Base-by-base conservation (phyloP, 345 rosid genomes). In the Eucalyptus pauciflora region DNA sequence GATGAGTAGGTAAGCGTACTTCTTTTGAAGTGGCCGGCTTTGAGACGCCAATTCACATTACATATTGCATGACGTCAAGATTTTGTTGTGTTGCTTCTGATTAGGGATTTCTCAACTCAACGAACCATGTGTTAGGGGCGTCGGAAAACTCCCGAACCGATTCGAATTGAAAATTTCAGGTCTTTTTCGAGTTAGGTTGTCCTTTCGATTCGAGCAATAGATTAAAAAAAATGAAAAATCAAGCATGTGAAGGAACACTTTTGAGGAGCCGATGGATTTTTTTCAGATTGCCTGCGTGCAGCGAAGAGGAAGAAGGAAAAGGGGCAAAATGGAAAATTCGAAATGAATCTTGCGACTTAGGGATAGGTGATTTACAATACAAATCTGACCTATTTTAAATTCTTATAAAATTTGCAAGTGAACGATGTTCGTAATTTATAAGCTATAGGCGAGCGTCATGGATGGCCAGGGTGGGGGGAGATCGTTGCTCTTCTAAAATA, bases 171-270 rank as follows among this genome's bases (percentile, higher is more conserved):
- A 69, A 69, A 31, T 15, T 31, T 31, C 24, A 8, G 37, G 1
- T 16, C 0, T 14, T 31, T 16, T 17, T 16, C 3, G 7, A 17
- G 11, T 69, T 18, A 52, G 20, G 4, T 31, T 9, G 6, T 5
- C 43, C 0, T 31, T 31, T 0, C 0, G 3, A 3, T 71, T 9
- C 2, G 13, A 24, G 4, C 46, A 37, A 37, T 17, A 37, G 25
- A 31, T 31, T 16, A 17, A 18, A 37, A 76, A 37, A 20, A 67
- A 8, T 8, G 10, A 52, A 18, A 27, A 5, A 6, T 12, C 4
- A 29, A 6, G 31, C 31, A 12, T 62, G 69, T 7, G 69, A 27
- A 12, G 62, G 29, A 56, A 56, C 62, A 56, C 27, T 24, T 56
- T 56, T 56, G 17, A 27, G 31, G 31, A 62, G 69, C 7, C 2